Evolutionary conservation across 768 basidiomycete species (phyloP), one percentile per base, ranked within the genome.

Genomic region (Rhizopogon salebrosus): DNA sequence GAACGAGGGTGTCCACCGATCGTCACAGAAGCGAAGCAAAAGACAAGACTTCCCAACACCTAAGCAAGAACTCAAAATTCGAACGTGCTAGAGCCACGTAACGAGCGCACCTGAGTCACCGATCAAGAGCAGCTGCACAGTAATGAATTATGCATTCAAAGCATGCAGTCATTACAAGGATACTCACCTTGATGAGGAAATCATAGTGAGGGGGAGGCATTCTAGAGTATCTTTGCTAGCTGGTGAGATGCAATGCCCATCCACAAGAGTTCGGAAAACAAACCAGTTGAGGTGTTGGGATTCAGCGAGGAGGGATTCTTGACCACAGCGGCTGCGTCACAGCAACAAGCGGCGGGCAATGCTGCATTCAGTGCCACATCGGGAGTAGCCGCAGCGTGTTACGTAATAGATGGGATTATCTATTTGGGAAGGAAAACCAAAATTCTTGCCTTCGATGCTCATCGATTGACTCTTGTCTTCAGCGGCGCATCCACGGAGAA

Each of bases 1-100:
- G 78, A 98, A 98, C 40, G 91, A 94, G 43, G 95, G 95, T 31
- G 97, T 98, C 94, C 95, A 99, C 58, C 95, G 91, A 72, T 99
- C 97, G 76, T 98, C 97, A 69, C 94, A 98, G 83, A 99, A 99
- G 59, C 93, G 88, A 56, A 93, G 81, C 49, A 94, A 78, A n/a
- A 94, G 79, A 74, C 91, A 93, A 24, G 95, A 98, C 79, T 99
- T 95, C 57, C 95, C 93, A 62, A 97, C 95, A 73, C 93, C 93
- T 86, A 61, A 43, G 37, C 61, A 55, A 26, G 57, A 54, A 16
- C 20, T 34, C 31, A 34, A 43, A 41, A 50, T 43, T 54, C 43
- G 38, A 48, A 48, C 34, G 41, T 53, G 37, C 48, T 27, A 29
- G 43, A 43, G 49, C 20, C 36, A 42, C 29, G 48, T 27, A 34